These are phyloP conservation scores for Potentilla sterilis DNA, from an alignment of 306 rosid species.

Conservation along the genomic window DNA sequence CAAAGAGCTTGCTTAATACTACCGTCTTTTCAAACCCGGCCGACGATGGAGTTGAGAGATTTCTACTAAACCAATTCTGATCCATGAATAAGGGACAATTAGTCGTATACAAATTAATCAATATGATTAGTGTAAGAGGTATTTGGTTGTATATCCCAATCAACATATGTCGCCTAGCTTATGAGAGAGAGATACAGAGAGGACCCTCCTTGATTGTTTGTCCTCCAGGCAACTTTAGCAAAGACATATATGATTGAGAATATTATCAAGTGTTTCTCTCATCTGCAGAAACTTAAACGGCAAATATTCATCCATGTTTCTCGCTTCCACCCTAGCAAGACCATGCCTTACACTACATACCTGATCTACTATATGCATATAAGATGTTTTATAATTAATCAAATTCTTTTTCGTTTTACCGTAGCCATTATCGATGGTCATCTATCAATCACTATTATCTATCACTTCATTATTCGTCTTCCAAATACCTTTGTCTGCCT, in stretches of 20 bases:
- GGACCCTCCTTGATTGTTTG: neutral
- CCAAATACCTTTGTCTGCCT: neutral
- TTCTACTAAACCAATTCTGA: neutral
- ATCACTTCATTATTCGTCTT: neutral
- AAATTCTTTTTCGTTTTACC: too few relatives aligned
- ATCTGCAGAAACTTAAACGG: neutral
- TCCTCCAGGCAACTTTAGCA: neutral
- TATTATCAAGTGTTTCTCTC: neutral
- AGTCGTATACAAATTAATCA: neutral
- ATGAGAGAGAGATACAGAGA: constrained; percentile 1
- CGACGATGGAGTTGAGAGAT: neutral
- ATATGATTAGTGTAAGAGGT: constrained; percentile 5
- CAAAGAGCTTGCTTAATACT: neutral
- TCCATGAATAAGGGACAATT: neutral
- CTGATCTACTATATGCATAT: too few relatives aligned
- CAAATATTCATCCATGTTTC: constrained; percentile 16
- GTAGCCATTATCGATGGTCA: neutral
- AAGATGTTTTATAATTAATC: too few relatives aligned
- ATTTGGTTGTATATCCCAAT: constrained; percentile 17
- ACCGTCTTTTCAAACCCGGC: neutral
- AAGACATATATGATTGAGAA: neutral
- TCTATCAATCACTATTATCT: constrained; percentile 5
- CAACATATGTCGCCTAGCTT: constrained; percentile 10
- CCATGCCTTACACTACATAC: too few relatives aligned
- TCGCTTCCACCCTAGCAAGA: neutral